A percentile compares a stretch with the other conserved stretches of the same genome.
phyloP scores from a whole-genome alignment of 192 early-diverging fungal species.

The Coemansia sp. region DNA sequence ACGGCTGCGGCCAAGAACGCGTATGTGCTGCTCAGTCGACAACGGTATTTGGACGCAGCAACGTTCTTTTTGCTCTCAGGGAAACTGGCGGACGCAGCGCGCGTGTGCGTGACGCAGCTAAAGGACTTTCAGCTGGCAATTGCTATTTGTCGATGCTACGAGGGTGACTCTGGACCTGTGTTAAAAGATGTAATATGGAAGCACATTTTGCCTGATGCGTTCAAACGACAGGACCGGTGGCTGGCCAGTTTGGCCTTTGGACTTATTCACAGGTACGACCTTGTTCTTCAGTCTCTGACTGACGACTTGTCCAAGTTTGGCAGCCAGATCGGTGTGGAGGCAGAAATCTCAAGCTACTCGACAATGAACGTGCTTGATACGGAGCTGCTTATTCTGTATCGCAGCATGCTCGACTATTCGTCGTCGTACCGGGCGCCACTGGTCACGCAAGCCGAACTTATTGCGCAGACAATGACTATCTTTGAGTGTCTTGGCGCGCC shows the following conservation, averaged over 20 bases:
- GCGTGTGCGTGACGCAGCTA: slow-evolving; percentile 87
- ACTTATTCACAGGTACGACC: slow-evolving; percentile 39
- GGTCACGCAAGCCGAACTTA: slow-evolving; percentile 44
- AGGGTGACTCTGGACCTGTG: slow-evolving; percentile 66
- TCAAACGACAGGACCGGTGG: slow-evolving; percentile 46
- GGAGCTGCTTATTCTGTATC: slow-evolving; percentile 48
- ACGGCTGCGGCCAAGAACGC: slow-evolving; percentile 98
- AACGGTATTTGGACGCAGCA: slow-evolving; percentile 90
- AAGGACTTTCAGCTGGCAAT: slow-evolving; percentile 92
- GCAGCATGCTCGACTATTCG: slow-evolving; percentile 47
- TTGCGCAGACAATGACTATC: slow-evolving; percentile 54
- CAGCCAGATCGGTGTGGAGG: slow-evolving; percentile 29
- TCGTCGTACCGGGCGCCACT: slow-evolving; percentile 45
- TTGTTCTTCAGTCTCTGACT: slow-evolving; percentile 40
- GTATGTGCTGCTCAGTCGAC: slow-evolving; percentile 92
- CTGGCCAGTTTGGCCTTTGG: slow-evolving; percentile 49
- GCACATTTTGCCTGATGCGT: slow-evolving; percentile 41
- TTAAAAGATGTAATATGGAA: slow-evolving; percentile 41
- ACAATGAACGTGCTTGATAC: slow-evolving; percentile 49
- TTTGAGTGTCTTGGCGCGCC: slow-evolving; percentile 53
- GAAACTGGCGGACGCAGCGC: slow-evolving; percentile 85
- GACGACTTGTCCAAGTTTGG: slow-evolving; percentile 36
- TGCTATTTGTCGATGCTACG: slow-evolving; percentile 85
- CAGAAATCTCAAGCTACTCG: slow-evolving; percentile 25
- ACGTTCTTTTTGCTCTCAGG: slow-evolving; percentile 93